A percentile compares a stretch with the other conserved stretches of the same genome.
These are phyloP conservation scores for Sporothrix luriei DNA, from an alignment of 2,329 filamentous ascomycete genomes.

Conservation along the genomic window DNA sequence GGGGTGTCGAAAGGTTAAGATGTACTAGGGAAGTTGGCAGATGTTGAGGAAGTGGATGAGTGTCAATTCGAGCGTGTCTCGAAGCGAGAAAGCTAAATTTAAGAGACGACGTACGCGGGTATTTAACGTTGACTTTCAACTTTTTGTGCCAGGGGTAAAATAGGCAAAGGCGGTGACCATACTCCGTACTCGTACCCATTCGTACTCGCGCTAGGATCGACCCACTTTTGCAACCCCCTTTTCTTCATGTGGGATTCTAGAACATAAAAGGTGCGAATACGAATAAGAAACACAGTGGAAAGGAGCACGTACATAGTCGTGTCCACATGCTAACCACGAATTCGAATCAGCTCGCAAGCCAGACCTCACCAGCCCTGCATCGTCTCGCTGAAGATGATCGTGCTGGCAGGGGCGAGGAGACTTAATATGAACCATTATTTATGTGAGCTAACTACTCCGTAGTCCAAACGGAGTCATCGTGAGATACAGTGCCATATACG, in stretches of 20 bases:
- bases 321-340: no score
- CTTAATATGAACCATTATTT: no score
- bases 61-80: not conserved
- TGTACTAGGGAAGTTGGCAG: not conserved
- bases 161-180: constrained; percentile 18
- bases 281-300: constrained; percentile 33
- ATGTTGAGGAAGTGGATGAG: constrained; percentile 1
- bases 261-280: constrained; percentile 34
- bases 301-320: constrained; percentile 29
- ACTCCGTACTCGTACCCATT: constrained; percentile 22
- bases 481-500: no score
- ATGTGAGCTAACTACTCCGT: no score
- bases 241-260: constrained; percentile 22
- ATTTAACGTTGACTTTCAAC: constrained; percentile 24
- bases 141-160: constrained; percentile 33
- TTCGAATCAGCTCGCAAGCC: not conserved
- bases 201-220: constrained; percentile 20
- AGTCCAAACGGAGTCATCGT: no score
- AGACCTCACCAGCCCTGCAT: no score
- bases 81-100: not conserved
- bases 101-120: constrained; percentile 26
- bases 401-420: no score
- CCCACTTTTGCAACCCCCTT: constrained; percentile 16
- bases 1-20: not conserved
- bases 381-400: no score